Conservation (phyloP, 2,329 filamentous ascomycete genomes). For the Xylariaceae sp. region DNA sequence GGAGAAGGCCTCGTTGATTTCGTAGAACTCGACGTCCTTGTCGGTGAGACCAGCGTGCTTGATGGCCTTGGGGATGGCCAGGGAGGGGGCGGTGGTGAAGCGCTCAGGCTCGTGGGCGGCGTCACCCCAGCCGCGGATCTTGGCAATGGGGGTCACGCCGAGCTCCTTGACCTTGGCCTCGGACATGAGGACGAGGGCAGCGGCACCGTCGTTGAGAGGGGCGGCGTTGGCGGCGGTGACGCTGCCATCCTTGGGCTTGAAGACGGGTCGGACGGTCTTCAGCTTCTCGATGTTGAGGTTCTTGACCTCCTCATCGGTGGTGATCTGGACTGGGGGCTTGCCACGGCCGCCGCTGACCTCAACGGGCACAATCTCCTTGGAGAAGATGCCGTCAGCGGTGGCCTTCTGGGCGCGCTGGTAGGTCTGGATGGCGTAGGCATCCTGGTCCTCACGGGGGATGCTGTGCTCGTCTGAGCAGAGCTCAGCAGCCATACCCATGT, state of each 20-base stretch:
- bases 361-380: conserved; percentile 80
- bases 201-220: conserved; percentile 90
- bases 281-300: conserved; percentile 85
- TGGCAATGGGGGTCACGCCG: conserved; percentile 83
- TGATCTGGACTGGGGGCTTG: conserved; percentile 76
- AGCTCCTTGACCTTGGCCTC: conserved; percentile 92
- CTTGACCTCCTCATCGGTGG: conserved; percentile 91
- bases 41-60: conserved; percentile 83
- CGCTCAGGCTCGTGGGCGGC: conserved; percentile 86
- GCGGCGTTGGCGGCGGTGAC: conserved; percentile 96
- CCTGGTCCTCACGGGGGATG: conserved; percentile 79
- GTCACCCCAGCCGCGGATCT: conserved; percentile 96
- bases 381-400: conserved; percentile 74
- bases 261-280: conserved; percentile 76
- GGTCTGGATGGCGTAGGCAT: conserved; percentile 90
- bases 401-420: conserved; percentile 73
- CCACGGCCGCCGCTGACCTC: conserved; percentile 83
- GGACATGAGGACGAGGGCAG: conserved; percentile 87
- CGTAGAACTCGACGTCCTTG: conserved; percentile 81
- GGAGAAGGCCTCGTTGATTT: conserved; percentile 99
- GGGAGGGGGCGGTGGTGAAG: conserved; percentile 89
- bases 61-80: conserved; percentile 95
- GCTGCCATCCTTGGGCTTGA: conserved; percentile 74
- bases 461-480: conserved; percentile 82
- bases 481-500: conserved; percentile 92